Base-by-base conservation (phyloP, 768 basidiomycete species). In the Termitomyces sp. region DNA sequence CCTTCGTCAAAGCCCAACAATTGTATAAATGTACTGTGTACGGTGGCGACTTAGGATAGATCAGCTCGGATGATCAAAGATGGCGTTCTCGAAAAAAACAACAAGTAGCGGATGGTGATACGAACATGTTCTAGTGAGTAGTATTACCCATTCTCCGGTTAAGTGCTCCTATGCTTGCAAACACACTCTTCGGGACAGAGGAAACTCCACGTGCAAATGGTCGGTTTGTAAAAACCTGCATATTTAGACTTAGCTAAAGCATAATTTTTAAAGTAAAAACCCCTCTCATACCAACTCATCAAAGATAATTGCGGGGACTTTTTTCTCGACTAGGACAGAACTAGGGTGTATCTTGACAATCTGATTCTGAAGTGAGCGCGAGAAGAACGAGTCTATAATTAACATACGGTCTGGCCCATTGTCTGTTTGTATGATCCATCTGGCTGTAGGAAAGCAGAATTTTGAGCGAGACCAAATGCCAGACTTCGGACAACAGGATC, bases 161-260 rank as follows among this genome's bases (percentile, higher is more conserved):
- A 24, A 76, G 67, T 22, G 71, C 70, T 24, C 70, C 69, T 39
- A 71, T 68, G 32, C 58, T 68, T 5, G 67, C 66, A 62, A 77
- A 77, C 44, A 77, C 75, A 61, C 66, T 72, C 51, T 86, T 87
- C 4, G 87, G 84, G 39, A 98, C 83, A 1, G 83, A 75, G 0
- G 94, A 95, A 12, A 96, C 95, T n/a, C 88, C 90, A 2, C 95
- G 86, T 2, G 94, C 95, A 64, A 95, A 98, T 41, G 92, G 86
- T 56, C 87, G 85, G 58, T 81, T 89, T 16, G 92, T 94, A 65
- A 87, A 85, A 48, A 92, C 77, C 89, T 92, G 24, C 6, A 20
- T 64, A 20, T 34, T 3, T 7, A 39, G 54, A 53, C 4, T 49
- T 4, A 43, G 50, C 14, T 44, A 58, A 52, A 29, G 42, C 49